Evolutionary conservation across 768 basidiomycete species (phyloP).

Genomic region (Suillus bovinus): DNA sequence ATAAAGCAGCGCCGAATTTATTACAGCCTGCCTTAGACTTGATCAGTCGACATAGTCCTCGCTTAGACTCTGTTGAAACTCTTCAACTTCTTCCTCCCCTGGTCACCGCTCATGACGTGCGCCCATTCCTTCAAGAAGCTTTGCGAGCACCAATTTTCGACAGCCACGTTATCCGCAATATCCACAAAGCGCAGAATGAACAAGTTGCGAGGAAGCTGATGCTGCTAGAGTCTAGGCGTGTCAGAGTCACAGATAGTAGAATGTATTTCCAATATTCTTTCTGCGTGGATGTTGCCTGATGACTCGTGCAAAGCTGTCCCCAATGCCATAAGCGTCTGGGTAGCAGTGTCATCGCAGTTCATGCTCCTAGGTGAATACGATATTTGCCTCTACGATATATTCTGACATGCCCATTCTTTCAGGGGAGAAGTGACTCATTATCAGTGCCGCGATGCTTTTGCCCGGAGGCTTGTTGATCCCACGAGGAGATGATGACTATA

Average conservation of each 20-base stretch:
- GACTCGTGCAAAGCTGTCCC: slow-evolving; percentile 65
- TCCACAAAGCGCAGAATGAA: slow-evolving; percentile 77
- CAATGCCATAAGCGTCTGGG: slow-evolving; percentile 95
- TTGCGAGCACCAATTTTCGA: slow-evolving; percentile 69
- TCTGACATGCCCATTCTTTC: slow-evolving; percentile 4
- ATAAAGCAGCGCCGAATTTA: slow-evolving; percentile 51
- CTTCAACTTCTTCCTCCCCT: slow-evolving; percentile 88
- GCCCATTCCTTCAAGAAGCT: slow-evolving; percentile 73
- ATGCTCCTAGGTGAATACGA: slow-evolving; percentile 71
- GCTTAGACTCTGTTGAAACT: slow-evolving; percentile 79
- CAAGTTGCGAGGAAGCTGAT: slow-evolving; percentile 74
- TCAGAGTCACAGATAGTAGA: slow-evolving; percentile 88
- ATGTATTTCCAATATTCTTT: slow-evolving; percentile 60
- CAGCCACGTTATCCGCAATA: slow-evolving; percentile 62
- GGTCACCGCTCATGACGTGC: slow-evolving; percentile 79
- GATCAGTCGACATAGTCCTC: slow-evolving; percentile 79
- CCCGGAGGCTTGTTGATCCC: slow-evolving; percentile 51
- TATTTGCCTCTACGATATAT: background rate
- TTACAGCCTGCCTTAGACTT: slow-evolving; percentile 85
- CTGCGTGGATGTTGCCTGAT: background rate
- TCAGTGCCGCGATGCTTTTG: slow-evolving; percentile 88
- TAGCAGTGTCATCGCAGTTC: slow-evolving; percentile 91
- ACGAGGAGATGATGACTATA: slow-evolving; percentile 5
- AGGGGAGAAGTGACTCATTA: slow-evolving; percentile 98
- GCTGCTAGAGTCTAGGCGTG: slow-evolving; percentile 74